These are phyloP conservation scores for Mrakia blollopis DNA, from an alignment of 768 basidiomycete species.

Conservation along the genomic window DNA sequence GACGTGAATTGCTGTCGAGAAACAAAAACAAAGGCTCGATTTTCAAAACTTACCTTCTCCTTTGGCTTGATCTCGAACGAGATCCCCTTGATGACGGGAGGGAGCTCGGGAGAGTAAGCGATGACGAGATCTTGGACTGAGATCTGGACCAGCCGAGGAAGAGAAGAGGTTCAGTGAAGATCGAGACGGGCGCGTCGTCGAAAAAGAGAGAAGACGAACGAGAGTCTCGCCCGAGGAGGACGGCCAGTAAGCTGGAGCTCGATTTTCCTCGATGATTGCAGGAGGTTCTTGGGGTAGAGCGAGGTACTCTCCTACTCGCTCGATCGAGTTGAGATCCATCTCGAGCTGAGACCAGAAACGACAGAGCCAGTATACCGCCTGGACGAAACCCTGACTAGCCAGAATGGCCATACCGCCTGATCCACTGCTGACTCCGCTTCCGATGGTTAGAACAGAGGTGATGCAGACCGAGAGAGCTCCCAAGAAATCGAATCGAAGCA, in stretches of 20 bases:
- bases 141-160: neutral
- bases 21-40: neutral
- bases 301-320: slow-evolving; percentile 67
- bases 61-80: slow-evolving; percentile 64
- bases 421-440: slow-evolving; percentile 49
- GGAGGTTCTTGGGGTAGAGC: slow-evolving; percentile 66
- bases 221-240: slow-evolving; percentile 45
- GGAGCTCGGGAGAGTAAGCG: slow-evolving; percentile 74
- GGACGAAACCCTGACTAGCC: slow-evolving; percentile 62
- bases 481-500: slow-evolving; percentile 74
- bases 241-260: slow-evolving; percentile 90
- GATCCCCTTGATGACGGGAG: slow-evolving; percentile 66
- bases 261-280: slow-evolving; percentile 62
- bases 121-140: slow-evolving; percentile 62
- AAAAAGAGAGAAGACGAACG: neutral
- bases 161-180: neutral
- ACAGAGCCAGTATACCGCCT: slow-evolving; percentile 40
- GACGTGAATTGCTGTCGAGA: neutral
- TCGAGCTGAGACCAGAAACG: slow-evolving; percentile 53
- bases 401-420: slow-evolving; percentile 61
- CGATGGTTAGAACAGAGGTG: slow-evolving; percentile 70
- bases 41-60: slow-evolving; percentile 50
- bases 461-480: slow-evolving; percentile 67
- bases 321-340: slow-evolving; percentile 60
- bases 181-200: neutral